A percentile compares a stretch with the other conserved stretches of the same genome.
phyloP scores from a whole-genome alignment of 2,329 filamentous ascomycete genomes.

The Hysterium pulicare region DNA sequence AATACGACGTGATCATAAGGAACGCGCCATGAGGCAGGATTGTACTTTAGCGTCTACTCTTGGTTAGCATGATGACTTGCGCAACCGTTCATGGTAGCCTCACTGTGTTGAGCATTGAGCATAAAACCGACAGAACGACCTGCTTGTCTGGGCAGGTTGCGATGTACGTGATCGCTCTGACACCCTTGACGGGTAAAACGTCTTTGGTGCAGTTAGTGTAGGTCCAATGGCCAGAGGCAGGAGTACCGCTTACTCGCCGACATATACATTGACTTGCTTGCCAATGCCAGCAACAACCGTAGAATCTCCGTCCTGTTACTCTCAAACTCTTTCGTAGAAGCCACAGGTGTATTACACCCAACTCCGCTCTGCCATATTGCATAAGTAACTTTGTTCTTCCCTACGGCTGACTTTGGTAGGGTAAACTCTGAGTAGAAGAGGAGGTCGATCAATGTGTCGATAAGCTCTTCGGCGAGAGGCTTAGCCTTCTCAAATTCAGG shows the following conservation, averaged over 20 bases:
- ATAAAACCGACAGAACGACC: slow-evolving; percentile 81
- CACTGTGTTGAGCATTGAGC: slow-evolving; percentile 91
- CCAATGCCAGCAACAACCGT: slow-evolving; percentile 77
- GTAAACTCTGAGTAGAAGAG: slow-evolving; percentile 92
- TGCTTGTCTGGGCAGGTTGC: slow-evolving; percentile 88
- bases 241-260: slow-evolving; percentile 57
- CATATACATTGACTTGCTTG: slow-evolving; percentile 92
- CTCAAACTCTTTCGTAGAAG: slow-evolving; percentile 87
- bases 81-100: slow-evolving; percentile 26
- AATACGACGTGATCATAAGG: slow-evolving; percentile 92
- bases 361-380: slow-evolving; percentile 98
- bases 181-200: slow-evolving; percentile 75
- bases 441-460: slow-evolving; percentile 83
- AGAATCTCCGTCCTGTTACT: slow-evolving; percentile 89
- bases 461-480: slow-evolving; percentile 85
- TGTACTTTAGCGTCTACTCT: slow-evolving; percentile 82
- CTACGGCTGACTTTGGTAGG: slow-evolving; percentile 66
- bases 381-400: slow-evolving; percentile 79
- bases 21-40: slow-evolving; percentile 87
- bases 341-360: slow-evolving; percentile 85
- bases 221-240: neutral
- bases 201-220: slow-evolving; percentile 33
- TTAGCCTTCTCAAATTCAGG: slow-evolving; percentile 77
- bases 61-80: slow-evolving; percentile 14
- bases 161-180: slow-evolving; percentile 82